These are phyloP conservation scores for Ailanthus altissimus DNA, from an alignment of 345 rosid species.

Conservation along the genomic window DNA sequence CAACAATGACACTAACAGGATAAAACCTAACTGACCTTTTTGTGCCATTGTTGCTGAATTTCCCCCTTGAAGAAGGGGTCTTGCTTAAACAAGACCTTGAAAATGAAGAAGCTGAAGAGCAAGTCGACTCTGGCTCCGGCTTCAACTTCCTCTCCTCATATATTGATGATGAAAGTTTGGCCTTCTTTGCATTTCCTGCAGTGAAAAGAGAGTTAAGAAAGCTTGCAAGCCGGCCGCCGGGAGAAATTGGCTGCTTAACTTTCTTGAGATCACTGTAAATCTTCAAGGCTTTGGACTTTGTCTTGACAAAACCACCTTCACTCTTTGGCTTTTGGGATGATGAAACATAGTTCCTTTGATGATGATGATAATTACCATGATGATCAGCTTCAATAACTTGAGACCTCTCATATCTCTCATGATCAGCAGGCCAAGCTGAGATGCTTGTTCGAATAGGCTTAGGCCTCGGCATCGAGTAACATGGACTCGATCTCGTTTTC, in stretches of 20 bases:
- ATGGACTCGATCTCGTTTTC: conserved; percentile 31
- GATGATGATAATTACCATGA: background rate
- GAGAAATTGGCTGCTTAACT: conserved; percentile 88
- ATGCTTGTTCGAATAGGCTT: conserved; percentile 56
- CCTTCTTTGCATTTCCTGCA: conserved; percentile 46
- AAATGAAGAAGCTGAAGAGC: conserved; percentile 83
- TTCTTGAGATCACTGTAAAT: conserved; percentile 82
- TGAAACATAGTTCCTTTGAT: conserved; percentile 1
- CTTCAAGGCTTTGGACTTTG: conserved; percentile 78
- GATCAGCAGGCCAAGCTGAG: conserved; percentile 22
- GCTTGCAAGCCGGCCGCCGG: conserved; percentile 72
- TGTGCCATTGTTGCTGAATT: conserved; percentile 36
- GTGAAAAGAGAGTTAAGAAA: conserved; percentile 83
- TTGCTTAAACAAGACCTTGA: conserved; percentile 87
- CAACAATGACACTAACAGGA: conserved; percentile 77
- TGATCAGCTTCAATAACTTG: conserved; percentile 16
- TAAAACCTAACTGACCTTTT: conserved; percentile 76
- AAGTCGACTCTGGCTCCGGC: conserved; percentile 37
- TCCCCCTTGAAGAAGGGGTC: conserved; percentile 54
- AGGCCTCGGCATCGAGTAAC: conserved; percentile 40
- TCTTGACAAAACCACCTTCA: conserved; percentile 54
- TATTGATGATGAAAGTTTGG: conserved; percentile 31
- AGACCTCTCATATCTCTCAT: conserved; percentile 13
- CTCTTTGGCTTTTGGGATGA: conserved; percentile 39
- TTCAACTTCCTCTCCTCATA: conserved; percentile 33